Base-by-base conservation (phyloP, 108 stramenopile species). In the Seminavis robusta region DNA sequence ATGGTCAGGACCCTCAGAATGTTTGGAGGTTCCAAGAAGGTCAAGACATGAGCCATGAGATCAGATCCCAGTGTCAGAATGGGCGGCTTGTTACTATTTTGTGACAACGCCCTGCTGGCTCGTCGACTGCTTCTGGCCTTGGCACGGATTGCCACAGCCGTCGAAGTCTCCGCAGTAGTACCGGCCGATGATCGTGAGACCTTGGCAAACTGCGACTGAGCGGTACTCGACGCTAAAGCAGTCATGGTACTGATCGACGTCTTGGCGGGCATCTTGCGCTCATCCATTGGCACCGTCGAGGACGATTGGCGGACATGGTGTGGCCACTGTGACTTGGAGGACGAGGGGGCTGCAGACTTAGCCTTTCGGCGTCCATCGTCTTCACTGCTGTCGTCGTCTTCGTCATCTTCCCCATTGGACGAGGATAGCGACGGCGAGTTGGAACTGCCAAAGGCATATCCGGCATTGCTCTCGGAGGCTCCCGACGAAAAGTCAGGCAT, bases 41-140 rank as follows among this genome's bases (percentile, higher is more conserved):
- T 74, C 30, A 83, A 56, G 32, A 81, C 60, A 39, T 76, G 71
- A 10, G 82, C 86, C 86, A 92, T 86, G n/a, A 79, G 52, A 72
- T 92, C 90, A 13, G 66, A 63, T 11, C 86, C 83, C 31, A 92
- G 19, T 3, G 47, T 47, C 46, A 85, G 73, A 29, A 89, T 52
- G 6, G 56, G 26, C 10, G 71, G 23, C 37, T 71, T 57, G n/a
- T n/a, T 1, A 6, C 56, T 6, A 20, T 46, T 20, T 46, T 19
- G 45, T 19, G 45, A 46, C 36, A 37, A 37, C 10, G 11, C 10
- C 36, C 13, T 46, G 45, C 9, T n/a, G 8, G 8, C 36, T 37
- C 11, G 13, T 37, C 36, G 13, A 11, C 36, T 38, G 23, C 38
- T 54, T 33, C 6, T 27, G 49, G 4, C 38, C 34, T 7, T 26